Evolutionary conservation across 768 basidiomycete genomes (phyloP).

Genomic region (Coprinopsis cinerea): DNA sequence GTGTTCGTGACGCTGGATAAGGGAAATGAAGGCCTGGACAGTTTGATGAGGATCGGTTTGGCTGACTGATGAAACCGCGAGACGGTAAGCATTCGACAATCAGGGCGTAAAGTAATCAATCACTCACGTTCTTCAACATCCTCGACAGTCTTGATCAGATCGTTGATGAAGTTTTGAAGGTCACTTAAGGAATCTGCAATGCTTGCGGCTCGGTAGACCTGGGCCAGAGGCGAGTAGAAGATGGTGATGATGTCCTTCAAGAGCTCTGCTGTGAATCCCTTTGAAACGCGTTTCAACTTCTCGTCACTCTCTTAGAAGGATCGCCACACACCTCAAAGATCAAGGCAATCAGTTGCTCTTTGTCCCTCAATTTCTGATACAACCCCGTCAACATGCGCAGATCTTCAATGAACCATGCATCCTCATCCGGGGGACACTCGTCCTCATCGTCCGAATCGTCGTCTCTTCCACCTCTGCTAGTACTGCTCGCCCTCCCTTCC

Average conservation of each 20-base stretch:
- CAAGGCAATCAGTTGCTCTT: conserved; percentile 86
- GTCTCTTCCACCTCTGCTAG: too few relatives aligned
- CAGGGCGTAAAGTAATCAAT: not conserved
- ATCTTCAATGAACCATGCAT: conserved; percentile 96
- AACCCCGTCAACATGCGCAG: conserved; percentile 73
- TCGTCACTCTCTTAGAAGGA: not conserved
- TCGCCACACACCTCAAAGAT: conserved; percentile 79
- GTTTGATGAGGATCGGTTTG: conserved; percentile 80
- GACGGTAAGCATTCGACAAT: too few relatives aligned
- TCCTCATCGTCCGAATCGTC: conserved; percentile 90
- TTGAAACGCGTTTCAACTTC: not conserved
- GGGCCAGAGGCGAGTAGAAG: conserved; percentile 93
- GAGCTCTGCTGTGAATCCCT: conserved; percentile 94
- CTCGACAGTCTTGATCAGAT: conserved; percentile 93
- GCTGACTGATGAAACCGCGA: too few relatives aligned
- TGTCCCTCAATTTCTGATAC: conserved; percentile 75
- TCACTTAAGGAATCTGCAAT: conserved; percentile 92
- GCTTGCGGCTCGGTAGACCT: conserved; percentile 95
- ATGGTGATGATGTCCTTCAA: conserved; percentile 99
- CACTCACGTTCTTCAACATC: conserved; percentile 80
- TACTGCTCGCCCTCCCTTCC: too few relatives aligned
- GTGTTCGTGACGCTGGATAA: conserved; percentile 92
- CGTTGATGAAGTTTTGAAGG: conserved; percentile 89
- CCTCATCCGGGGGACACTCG: conserved; percentile 88
- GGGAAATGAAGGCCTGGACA: conserved; percentile 89